Conservation (phyloP, 208 protist species). For the Trypanosoma scelopori region DNA sequence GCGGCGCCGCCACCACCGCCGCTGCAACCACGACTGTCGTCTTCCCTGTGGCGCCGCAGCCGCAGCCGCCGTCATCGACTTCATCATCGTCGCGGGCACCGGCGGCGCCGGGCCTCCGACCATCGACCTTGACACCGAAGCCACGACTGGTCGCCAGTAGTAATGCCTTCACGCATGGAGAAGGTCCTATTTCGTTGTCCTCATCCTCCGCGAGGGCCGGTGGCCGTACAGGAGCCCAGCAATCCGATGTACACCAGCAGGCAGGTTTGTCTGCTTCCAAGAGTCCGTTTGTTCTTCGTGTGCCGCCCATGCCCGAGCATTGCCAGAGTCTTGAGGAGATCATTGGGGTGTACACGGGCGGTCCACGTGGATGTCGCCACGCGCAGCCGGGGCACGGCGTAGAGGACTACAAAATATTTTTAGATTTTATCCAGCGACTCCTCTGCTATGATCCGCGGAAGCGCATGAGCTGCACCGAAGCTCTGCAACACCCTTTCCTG, state of each 20-base stretch:
- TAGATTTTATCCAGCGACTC: slow-evolving; percentile 73
- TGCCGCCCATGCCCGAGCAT: slow-evolving; percentile 23
- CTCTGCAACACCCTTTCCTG: slow-evolving; percentile 80
- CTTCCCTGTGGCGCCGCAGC: neutral
- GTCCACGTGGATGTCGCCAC: slow-evolving; percentile 73
- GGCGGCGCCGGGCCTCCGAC: neutral
- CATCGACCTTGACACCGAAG: slow-evolving; percentile 1
- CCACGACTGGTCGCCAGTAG: neutral
- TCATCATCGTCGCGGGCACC: too few species aligned
- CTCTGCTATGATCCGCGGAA: slow-evolving; percentile 77
- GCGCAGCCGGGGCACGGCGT: slow-evolving; percentile 76
- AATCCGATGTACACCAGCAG: slow-evolving; percentile 9
- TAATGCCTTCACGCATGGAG: neutral
- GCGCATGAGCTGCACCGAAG: slow-evolving; percentile 68
- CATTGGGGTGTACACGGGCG: slow-evolving; percentile 71
- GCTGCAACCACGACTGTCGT: neutral
- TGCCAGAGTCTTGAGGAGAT: slow-evolving; percentile 46
- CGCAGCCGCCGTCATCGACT: too few species aligned
- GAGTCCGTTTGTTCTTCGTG: slow-evolving; percentile 28
- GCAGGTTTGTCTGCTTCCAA: slow-evolving; percentile 8
- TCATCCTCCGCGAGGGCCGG: neutral
- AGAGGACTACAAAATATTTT: slow-evolving; percentile 62
- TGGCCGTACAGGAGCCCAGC: slow-evolving; percentile 1
- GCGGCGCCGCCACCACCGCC: neutral
- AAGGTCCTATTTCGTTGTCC: neutral